Base-by-base conservation (phyloP, 2,329 filamentous ascomycete species). In the Penicillium sp. region DNA sequence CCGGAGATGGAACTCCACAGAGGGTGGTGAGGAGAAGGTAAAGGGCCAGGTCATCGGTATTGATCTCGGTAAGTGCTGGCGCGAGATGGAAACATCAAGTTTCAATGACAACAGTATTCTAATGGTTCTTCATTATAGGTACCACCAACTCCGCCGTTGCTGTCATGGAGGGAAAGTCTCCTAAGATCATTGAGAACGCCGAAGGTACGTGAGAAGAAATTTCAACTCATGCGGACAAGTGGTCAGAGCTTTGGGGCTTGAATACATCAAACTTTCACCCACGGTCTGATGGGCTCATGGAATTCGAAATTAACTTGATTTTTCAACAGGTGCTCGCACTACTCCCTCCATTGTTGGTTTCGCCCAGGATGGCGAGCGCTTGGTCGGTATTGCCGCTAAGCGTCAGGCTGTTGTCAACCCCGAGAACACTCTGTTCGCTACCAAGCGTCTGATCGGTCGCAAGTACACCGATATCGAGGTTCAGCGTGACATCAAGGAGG, bases 91-190 rank as follows among this genome's bases (percentile, higher is more conserved):
- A 36, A 3, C 31, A 35, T 39, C 27, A 45, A 35, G 38, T 44
- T 21, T 58, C 25, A 19, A 9, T 13, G 17, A 21, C 15, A 13
- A 17, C 31, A 39, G 23, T 9, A 23, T 39, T 31, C 63, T 72
- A 64, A 73, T 51, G 31, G 35, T 49, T 0, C 36, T 58, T 25
- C 0, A 49, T 7, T 48, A 49, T 57, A 89, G 86, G 86, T 75
- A 97, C 93, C 75, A 97, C 93, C 71, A 97, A 97, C 86, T 97
- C 93, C 61, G 93, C 93, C 57, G 93, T 97, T 61, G 93, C 93
- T 73, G 83, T 97, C 66, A 96, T 97, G 93, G 93, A 97, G 84
- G 94, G 93, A 80, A 96, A 96, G 84, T 80, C 85, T 57, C 91
- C 93, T 70, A 91, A 89, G 80, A 97, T 97, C 77, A 97, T 97